These are phyloP conservation scores for Angophora floribunda DNA, from an alignment of 345 rosid genomes.

Conservation along the genomic window DNA sequence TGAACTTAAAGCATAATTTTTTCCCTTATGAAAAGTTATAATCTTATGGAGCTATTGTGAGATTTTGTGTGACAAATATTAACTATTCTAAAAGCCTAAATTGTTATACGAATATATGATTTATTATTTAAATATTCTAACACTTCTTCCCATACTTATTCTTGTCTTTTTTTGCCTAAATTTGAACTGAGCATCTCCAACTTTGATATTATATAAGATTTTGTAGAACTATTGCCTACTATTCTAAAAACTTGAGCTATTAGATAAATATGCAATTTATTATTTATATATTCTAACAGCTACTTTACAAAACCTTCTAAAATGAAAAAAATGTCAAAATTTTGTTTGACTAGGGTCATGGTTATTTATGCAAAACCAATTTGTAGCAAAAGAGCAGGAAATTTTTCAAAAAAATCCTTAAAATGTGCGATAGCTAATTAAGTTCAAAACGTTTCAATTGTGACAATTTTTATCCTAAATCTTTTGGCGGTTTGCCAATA, in stretches of 20 bases:
- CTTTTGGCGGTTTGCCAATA: too few species aligned
- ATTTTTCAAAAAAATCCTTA: neutral
- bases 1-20: neutral
- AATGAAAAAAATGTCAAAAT: neutral
- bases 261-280: too few species aligned
- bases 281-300: neutral
- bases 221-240: too few species aligned
- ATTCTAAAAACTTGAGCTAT: too few species aligned
- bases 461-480: neutral
- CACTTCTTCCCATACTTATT: too few species aligned
- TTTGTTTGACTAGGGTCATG: neutral
- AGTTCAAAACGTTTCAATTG: neutral
- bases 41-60: neutral
- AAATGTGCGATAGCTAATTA: neutral
- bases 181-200: too few species aligned
- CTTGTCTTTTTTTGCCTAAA: too few species aligned
- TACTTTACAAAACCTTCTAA: neutral
- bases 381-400: neutral
- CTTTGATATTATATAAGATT: too few species aligned
- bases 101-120: too few species aligned
- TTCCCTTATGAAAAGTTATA: neutral
- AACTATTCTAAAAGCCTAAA: too few species aligned
- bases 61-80: too few species aligned
- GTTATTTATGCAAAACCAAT: neutral
- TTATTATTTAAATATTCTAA: too few species aligned